A percentile compares a stretch with the other conserved stretches of the same genome.
Conservation (phyloP, 169 alveolate species). For the Plasmodium cynomolgi region DNA sequence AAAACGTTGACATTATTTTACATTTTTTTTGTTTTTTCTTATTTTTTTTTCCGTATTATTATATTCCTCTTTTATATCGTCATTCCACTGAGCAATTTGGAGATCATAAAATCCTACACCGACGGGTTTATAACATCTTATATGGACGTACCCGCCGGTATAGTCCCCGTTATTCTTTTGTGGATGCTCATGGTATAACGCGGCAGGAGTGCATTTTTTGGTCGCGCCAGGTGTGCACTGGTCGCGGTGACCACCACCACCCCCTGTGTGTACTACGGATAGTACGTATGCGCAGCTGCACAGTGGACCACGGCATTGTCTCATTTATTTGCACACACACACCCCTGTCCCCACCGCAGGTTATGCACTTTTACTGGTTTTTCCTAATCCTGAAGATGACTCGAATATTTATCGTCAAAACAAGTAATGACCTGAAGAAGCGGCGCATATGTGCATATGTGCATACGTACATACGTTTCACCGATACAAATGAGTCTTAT, state of each 20-base stretch:
- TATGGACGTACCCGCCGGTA: conserved; percentile 46
- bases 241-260: background rate
- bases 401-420: conserved; percentile 22
- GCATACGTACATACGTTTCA: background rate
- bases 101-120: conserved; percentile 26
- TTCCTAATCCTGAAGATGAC: conserved; percentile 60
- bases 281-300: background rate
- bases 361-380: conserved; percentile 70
- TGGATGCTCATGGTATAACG: conserved; percentile 57
- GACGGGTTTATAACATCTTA: conserved; percentile 59
- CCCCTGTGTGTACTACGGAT: background rate
- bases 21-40: conserved; percentile 57
- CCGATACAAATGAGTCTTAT: background rate
- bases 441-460: background rate
- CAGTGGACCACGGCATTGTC: background rate
- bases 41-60: conserved; percentile 55
- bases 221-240: background rate
- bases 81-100: conserved; percentile 41
- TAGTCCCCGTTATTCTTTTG: conserved; percentile 15
- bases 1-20: conserved; percentile 12
- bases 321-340: background rate
- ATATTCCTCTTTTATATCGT: conserved; percentile 53
- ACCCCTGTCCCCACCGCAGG: conserved; percentile 8
- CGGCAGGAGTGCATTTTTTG: background rate
- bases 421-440: conserved; percentile 13